These are phyloP conservation scores for Penicillium coffeae DNA, from an alignment of 495 filamentous ascomycete genomes.

Conservation along the genomic window DNA sequence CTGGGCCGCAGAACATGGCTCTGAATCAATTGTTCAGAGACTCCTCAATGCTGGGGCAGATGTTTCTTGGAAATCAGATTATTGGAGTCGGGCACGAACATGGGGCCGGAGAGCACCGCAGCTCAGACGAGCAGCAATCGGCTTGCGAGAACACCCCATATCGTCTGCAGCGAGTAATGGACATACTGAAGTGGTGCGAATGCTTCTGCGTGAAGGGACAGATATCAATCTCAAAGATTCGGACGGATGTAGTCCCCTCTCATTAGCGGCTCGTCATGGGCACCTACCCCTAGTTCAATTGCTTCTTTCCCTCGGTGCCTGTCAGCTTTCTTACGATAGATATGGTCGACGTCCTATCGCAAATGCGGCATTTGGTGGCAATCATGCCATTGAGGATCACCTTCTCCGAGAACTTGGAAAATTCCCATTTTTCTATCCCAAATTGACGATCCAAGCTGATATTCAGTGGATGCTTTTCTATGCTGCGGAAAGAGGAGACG, in stretches of 20 bases:
- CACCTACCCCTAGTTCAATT: not conserved
- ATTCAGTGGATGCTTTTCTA: not conserved
- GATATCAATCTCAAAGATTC: not conserved
- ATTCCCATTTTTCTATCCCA: not conserved
- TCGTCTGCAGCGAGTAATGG: not conserved
- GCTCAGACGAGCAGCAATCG: not conserved
- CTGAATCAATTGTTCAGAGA: not conserved
- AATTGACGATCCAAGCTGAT: not conserved
- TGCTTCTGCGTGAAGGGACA: not conserved
- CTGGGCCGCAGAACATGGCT: not conserved
- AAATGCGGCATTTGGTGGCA: not conserved
- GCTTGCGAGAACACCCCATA: not conserved
- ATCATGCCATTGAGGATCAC: not conserved
- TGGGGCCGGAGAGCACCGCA: not conserved
- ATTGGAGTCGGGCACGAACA: not conserved
- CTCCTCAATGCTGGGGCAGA: not conserved
- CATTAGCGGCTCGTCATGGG: not conserved
- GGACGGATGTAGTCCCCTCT: not conserved
- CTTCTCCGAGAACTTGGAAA: not conserved
- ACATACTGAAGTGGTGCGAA: not conserved
- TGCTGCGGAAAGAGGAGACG: not conserved
- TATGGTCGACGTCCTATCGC: not conserved
- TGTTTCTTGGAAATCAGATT: not conserved
- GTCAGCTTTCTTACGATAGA: not conserved
- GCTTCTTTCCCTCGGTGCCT: not conserved